Percentiles rank a stretch among this genome's conserved stretches.
These are phyloP conservation scores for Micromonas pusilla DNA, from an alignment of 139 green algal genomes.

Conservation along the genomic window DNA sequence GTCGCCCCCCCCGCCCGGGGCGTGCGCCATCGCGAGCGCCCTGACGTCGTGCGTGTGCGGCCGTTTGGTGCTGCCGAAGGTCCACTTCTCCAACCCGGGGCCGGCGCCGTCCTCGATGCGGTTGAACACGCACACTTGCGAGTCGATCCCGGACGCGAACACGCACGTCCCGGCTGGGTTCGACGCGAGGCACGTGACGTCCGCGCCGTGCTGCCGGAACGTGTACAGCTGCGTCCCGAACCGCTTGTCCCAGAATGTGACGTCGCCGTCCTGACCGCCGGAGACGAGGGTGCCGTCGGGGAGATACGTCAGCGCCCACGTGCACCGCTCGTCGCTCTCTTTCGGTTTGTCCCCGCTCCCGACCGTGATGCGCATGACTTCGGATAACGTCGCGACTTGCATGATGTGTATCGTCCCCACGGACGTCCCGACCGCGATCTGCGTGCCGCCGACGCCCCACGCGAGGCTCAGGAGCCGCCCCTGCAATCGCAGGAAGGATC, in stretches of 20 bases:
- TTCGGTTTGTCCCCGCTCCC: constrained; percentile 5
- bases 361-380: constrained; percentile 35
- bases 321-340: constrained; percentile 45
- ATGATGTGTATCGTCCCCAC: constrained; percentile 64
- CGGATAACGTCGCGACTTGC: constrained; percentile 37
- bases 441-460: constrained; percentile 61
- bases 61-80: constrained; percentile 61
- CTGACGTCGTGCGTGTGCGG: constrained; percentile 83
- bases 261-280: constrained; percentile 64
- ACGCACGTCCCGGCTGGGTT: constrained; percentile 58
- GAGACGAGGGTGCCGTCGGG: constrained; percentile 55
- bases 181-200: constrained; percentile 70
- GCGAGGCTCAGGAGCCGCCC: constrained; percentile 54
- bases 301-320: constrained; percentile 75
- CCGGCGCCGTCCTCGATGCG: constrained; percentile 28
- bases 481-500: constrained; percentile 50
- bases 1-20: not conserved
- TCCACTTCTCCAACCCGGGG: constrained; percentile 47
- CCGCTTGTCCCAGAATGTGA: constrained; percentile 73
- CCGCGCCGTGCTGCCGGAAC: constrained; percentile 62
- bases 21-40: constrained; percentile 50
- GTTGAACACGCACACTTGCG: constrained; percentile 50
- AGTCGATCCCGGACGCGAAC: constrained; percentile 79
- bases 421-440: constrained; percentile 53
- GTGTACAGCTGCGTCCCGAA: constrained; percentile 67